Evolutionary conservation across 208 protist species (phyloP).

Genomic region (Angomonas deanei): DNA sequence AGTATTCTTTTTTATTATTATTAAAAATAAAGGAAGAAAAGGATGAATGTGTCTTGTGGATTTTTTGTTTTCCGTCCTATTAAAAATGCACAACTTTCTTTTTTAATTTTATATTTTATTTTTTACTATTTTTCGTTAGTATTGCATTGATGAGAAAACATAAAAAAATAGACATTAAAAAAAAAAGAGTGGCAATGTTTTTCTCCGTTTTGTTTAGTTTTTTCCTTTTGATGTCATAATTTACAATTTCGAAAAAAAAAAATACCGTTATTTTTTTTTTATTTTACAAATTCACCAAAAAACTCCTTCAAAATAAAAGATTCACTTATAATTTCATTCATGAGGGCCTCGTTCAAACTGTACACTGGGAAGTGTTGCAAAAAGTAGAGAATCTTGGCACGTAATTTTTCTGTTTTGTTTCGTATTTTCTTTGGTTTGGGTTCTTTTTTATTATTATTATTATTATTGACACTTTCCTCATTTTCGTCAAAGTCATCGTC

Average conservation of each 20-base stretch:
- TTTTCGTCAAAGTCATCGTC: neutral
- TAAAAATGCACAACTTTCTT: neutral
- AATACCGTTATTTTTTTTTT: too few relatives aligned
- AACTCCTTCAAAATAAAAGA: neutral
- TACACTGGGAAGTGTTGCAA: neutral
- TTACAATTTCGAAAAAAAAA: too few relatives aligned
- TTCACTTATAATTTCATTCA: neutral
- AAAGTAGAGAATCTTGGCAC: neutral
- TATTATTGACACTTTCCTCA: neutral
- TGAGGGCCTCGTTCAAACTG: neutral
- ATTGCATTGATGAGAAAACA: neutral
- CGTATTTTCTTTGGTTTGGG: neutral
- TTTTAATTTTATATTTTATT: neutral
- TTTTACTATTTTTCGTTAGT: neutral
- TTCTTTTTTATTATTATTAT: neutral
- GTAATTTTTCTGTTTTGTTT: neutral
- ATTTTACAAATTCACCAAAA: too few relatives aligned
- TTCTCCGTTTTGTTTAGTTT: neutral
- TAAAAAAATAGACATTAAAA: neutral
- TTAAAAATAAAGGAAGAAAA: too few relatives aligned
- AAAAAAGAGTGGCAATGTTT: neutral
- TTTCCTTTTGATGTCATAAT: neutral
- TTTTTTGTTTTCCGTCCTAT: neutral
- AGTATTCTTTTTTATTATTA: too few relatives aligned
- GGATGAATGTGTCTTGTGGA: too few relatives aligned